A percentile compares a stretch with the other conserved stretches of the same genome.
Evolutionary conservation across 2,329 filamentous ascomycete species (phyloP).

Genomic region (Paraphaeosphaeria sporulosa): DNA sequence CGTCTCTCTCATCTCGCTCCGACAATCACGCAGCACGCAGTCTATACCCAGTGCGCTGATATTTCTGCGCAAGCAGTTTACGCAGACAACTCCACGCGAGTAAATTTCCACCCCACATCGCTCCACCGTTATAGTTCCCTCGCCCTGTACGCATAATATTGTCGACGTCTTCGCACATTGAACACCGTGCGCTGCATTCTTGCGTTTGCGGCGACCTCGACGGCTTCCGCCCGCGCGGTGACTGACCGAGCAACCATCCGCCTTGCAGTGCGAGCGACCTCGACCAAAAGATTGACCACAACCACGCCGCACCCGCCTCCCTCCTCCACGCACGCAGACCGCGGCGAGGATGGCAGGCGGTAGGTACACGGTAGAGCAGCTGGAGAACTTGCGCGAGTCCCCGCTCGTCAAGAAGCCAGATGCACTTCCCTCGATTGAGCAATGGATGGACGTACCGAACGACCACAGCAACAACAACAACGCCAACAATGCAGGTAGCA

Average conservation of each 20-base stretch:
- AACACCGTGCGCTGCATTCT: conserved; percentile 22
- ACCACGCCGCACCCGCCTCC: conserved; percentile 26
- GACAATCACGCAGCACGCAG: background rate
- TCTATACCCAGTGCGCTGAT: background rate
- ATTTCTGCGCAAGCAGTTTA: conserved; percentile 2
- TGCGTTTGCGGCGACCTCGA: conserved; percentile 27
- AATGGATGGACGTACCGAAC: conserved; percentile 86
- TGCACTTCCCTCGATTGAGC: conserved; percentile 81
- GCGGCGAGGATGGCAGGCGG: conserved; percentile 38
- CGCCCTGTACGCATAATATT: conserved; percentile 21
- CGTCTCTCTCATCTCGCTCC: conserved; percentile 9
- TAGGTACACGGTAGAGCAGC: conserved; percentile 75
- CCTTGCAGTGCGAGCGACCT: conserved; percentile 12
- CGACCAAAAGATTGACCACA: conserved; percentile 13
- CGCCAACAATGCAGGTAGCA: conserved; percentile 34
- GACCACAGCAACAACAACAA: conserved; percentile 31
- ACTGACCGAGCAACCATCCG: conserved; percentile 12
- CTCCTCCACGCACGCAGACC: conserved; percentile 16
- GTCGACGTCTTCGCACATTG: conserved; percentile 26
- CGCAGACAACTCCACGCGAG: conserved; percentile 2
- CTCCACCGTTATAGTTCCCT: conserved; percentile 21
- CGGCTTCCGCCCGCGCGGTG: conserved; percentile 19
- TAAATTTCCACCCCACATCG: conserved; percentile 19
- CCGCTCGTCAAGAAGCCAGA: conserved; percentile 83
- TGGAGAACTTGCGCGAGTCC: conserved; percentile 79